phyloP scores from a whole-genome alignment of 495 filamentous ascomycete species.

The Xylaria nigripes region DNA sequence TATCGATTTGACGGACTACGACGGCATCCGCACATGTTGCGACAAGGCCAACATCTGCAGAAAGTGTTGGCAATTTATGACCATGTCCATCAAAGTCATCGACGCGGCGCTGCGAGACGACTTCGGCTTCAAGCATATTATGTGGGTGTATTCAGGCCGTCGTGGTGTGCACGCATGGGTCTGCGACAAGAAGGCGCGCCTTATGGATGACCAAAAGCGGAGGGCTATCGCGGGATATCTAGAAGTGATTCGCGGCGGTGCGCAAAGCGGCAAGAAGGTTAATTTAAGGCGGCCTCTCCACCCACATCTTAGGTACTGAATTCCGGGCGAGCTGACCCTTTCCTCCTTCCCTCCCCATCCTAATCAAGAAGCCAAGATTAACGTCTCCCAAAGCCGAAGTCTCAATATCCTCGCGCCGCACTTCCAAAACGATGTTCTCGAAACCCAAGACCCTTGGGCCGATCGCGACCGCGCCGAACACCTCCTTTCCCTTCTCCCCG shows the following conservation, averaged over 20 bases:
- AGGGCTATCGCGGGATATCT: conserved; percentile 80
- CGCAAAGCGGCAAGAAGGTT: conserved; percentile 78
- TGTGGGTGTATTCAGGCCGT: conserved; percentile 97
- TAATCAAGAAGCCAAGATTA: not conserved
- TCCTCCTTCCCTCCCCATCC: not conserved
- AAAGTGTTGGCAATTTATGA: conserved; percentile 95
- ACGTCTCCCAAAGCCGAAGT: conserved; percentile 51
- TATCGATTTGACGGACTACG: conserved; percentile 98
- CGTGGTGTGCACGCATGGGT: conserved; percentile 98
- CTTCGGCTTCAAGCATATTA: conserved; percentile 90
- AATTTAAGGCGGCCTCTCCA: conserved; percentile 81
- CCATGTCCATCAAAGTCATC: conserved; percentile 92
- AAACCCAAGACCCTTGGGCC: conserved; percentile 79
- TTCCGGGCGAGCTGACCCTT: no score
- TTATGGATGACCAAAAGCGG: conserved; percentile 74
- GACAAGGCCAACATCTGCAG: conserved; percentile 84
- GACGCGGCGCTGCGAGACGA: conserved; percentile 81
- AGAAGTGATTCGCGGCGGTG: conserved; percentile 74
- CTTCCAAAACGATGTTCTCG: conserved; percentile 73
- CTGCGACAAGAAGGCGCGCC: conserved; percentile 80
- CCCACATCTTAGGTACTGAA: conserved; percentile 64
- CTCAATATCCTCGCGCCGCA: conserved; percentile 58
- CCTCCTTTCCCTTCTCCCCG: conserved; percentile 71
- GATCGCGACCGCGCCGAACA: conserved; percentile 57
- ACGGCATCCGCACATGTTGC: conserved; percentile 93